phyloP scores from a whole-genome alignment of 495 filamentous ascomycete species.

The Tuber calosporum region DNA sequence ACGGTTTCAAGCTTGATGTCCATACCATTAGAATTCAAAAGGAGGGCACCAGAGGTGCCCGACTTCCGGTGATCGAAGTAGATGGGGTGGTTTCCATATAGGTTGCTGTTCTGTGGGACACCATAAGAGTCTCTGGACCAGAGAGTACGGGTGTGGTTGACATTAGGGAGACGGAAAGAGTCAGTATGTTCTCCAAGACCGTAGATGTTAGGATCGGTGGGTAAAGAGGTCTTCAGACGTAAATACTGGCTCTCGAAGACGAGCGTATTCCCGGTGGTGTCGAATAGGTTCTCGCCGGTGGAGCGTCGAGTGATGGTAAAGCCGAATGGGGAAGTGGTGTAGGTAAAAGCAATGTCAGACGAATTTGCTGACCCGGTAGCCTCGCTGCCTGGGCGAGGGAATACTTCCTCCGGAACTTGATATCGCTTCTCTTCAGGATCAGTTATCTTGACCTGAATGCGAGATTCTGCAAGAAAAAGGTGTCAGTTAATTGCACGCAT shows the following conservation, averaged over 20 bases:
- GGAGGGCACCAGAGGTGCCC: conserved; percentile 74
- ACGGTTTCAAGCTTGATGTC: conserved; percentile 71
- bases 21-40: conserved; percentile 80
- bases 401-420: conserved; percentile 65
- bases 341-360: conserved; percentile 58
- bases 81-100: conserved; percentile 77
- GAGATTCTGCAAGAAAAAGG: conserved; percentile 49
- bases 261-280: conserved; percentile 60
- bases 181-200: conserved; percentile 77
- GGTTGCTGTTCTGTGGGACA: conserved; percentile 60
- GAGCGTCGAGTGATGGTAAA: conserved; percentile 61
- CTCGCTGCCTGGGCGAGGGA: conserved; percentile 53
- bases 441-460: conserved; percentile 76
- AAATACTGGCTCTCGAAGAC: conserved; percentile 77
- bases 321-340: conserved; percentile 62
- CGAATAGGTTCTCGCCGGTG: conserved; percentile 67
- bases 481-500: conserved; percentile 20
- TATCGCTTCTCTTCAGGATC: conserved; percentile 69
- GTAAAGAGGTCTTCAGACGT: conserved; percentile 61
- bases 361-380: conserved; percentile 39
- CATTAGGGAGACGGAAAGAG: conserved; percentile 61
- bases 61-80: conserved; percentile 70
- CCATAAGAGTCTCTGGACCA: conserved; percentile 71
- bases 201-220: conserved; percentile 62
- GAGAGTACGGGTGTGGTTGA: conserved; percentile 69